These are phyloP conservation scores for Nitzschia palea DNA, from an alignment of 108 stramenopile genomes.

Conservation along the genomic window DNA sequence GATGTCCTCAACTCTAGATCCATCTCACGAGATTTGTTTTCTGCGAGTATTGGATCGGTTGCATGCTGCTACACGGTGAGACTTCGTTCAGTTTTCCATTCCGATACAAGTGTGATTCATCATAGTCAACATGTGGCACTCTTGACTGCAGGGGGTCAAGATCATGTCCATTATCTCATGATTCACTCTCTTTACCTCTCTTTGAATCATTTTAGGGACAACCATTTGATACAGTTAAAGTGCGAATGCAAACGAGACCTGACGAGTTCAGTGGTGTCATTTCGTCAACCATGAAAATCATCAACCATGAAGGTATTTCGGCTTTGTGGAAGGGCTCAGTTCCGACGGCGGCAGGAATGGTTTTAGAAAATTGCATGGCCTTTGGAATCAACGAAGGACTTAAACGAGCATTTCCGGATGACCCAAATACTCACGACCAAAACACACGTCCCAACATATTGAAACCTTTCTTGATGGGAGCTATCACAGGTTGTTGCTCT, in stretches of 20 bases:
- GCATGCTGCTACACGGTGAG: slow-evolving; percentile 69
- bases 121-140: too few relatives aligned
- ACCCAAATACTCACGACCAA: slow-evolving; percentile 18
- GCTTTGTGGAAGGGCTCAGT: slow-evolving; percentile 85
- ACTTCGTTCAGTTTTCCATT: too few relatives aligned
- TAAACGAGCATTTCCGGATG: slow-evolving; percentile 83
- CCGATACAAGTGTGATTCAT: background rate
- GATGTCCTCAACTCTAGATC: slow-evolving; percentile 53
- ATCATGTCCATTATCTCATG: too few relatives aligned
- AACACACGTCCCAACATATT: slow-evolving; percentile 61
- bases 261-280: slow-evolving; percentile 44
- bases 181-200: too few relatives aligned
- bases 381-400: slow-evolving; percentile 90
- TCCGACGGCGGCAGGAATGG: slow-evolving; percentile 87
- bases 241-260: slow-evolving; percentile 83
- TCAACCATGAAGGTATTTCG: slow-evolving; percentile 59
- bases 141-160: too few relatives aligned
- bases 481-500: slow-evolving; percentile 81
- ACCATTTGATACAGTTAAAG: slow-evolving; percentile 89
- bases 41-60: slow-evolving; percentile 79
- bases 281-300: slow-evolving; percentile 44
- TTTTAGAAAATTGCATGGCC: slow-evolving; percentile 87
- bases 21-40: slow-evolving; percentile 80
- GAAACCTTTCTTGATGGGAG: slow-evolving; percentile 84
- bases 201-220: slow-evolving; percentile 31